Evolutionary conservation across 306 rosid species (phyloP).

Genomic region (Castanea sativa): DNA sequence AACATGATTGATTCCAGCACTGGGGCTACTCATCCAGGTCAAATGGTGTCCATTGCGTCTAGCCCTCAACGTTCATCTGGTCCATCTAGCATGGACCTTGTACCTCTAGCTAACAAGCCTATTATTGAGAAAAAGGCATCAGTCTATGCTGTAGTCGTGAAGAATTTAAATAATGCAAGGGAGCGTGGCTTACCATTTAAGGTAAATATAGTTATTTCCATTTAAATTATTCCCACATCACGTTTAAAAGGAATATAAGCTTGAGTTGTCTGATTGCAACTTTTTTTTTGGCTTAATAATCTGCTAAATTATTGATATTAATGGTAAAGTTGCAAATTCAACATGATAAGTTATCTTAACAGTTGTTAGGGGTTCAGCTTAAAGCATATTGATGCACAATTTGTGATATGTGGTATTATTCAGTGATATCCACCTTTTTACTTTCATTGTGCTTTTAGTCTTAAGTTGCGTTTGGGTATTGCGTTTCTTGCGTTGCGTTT

Average conservation of each 20-base stretch:
- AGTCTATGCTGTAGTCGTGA: constrained; percentile 77
- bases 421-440: background rate
- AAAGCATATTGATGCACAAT: background rate
- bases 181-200: constrained; percentile 75
- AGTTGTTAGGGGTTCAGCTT: background rate
- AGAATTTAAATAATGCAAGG: constrained; percentile 79
- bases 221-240: constrained; percentile 4
- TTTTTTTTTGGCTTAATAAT: constrained; percentile 6
- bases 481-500: too few relatives aligned
- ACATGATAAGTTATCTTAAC: constrained; percentile 9
- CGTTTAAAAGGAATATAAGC: constrained; percentile 2
- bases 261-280: constrained; percentile 6
- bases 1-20: constrained; percentile 48
- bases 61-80: constrained; percentile 57
- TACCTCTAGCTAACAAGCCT: constrained; percentile 63
- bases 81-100: constrained; percentile 48
- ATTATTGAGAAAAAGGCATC: constrained; percentile 75
- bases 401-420: background rate
- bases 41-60: constrained; percentile 46
- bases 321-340: constrained; percentile 7
- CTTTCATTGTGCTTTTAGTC: background rate
- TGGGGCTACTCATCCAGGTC: constrained; percentile 56
- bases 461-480: background rate
- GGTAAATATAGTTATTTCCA: constrained; percentile 39
- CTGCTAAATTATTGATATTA: constrained; percentile 13